Conservation (phyloP, 257 asterid genomes). For the Verbena officinalis region DNA sequence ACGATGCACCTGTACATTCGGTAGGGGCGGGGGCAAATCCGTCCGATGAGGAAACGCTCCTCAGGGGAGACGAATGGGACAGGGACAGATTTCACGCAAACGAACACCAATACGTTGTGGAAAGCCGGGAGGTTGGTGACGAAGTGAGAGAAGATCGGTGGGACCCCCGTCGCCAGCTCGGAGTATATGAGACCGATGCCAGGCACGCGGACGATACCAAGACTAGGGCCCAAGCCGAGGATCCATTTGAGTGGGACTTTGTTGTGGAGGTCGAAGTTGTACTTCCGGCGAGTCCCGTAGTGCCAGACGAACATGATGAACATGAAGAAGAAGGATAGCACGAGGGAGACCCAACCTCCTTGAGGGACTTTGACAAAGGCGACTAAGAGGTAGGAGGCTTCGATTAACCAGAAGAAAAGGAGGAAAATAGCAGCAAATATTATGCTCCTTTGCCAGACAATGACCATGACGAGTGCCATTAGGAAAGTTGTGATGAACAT, state of each 20-base stretch:
- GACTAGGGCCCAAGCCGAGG: slow-evolving; percentile 87
- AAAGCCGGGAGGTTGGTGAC: slow-evolving; percentile 97
- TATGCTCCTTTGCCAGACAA: slow-evolving; percentile 77
- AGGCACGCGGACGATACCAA: slow-evolving; percentile 94
- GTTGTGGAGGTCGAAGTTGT: slow-evolving; percentile 86
- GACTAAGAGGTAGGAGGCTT: slow-evolving; percentile 62
- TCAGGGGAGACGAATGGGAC: slow-evolving; percentile 84
- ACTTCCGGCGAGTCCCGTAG: slow-evolving; percentile 88
- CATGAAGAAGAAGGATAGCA: slow-evolving; percentile 70
- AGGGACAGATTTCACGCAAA: slow-evolving; percentile 86
- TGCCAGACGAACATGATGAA: slow-evolving; percentile 87
- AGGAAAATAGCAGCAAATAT: slow-evolving; percentile 60
- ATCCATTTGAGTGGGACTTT: slow-evolving; percentile 93
- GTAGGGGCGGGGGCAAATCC: slow-evolving; percentile 88
- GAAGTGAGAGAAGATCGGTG: slow-evolving; percentile 86
- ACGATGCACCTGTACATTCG: slow-evolving; percentile 95
- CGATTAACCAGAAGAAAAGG: slow-evolving; percentile 67
- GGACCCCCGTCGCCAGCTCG: slow-evolving; percentile 90
- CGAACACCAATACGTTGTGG: slow-evolving; percentile 83
- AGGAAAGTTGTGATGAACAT: slow-evolving; percentile 92
- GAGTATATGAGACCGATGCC: slow-evolving; percentile 95
- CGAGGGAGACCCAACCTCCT: slow-evolving; percentile 95
- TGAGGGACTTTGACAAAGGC: slow-evolving; percentile 76
- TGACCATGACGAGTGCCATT: slow-evolving; percentile 81
- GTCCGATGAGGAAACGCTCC: slow-evolving; percentile 94